Percentiles rank a stretch among this genome's conserved stretches.
phyloP scores from a whole-genome alignment of 352 stramenopile genomes.

The Phytophthora macrochlamydospora region DNA sequence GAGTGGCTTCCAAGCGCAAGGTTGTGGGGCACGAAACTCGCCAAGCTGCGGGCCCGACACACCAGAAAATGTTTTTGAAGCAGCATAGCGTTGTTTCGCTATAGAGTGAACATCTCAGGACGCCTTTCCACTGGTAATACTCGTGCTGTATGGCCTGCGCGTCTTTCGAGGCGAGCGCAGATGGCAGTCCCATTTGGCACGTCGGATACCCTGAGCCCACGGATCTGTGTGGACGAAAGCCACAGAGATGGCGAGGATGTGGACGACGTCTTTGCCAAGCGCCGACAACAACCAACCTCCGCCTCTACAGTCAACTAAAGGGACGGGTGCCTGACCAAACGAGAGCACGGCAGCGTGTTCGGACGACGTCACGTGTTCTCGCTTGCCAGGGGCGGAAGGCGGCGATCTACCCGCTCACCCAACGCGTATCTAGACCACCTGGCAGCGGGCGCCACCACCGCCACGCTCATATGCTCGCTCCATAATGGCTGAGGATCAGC shows the following conservation, averaged over 20 bases:
- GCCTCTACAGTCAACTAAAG: not conserved
- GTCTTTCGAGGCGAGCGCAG: not conserved
- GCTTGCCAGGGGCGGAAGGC: constrained; percentile 15
- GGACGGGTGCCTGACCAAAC: not conserved
- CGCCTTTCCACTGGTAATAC: constrained; percentile 21
- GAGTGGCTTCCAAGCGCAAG: no score
- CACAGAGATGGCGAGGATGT: constrained; percentile 34
- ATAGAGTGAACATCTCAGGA: constrained; percentile 18
- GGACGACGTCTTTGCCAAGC: constrained; percentile 3
- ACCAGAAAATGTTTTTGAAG: constrained; percentile 1
- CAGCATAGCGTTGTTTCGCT: constrained; percentile 8
- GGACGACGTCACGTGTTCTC: constrained; percentile 17
- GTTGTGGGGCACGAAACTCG: not conserved
- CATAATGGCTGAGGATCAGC: constrained; percentile 27
- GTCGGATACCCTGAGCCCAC: constrained; percentile 18
- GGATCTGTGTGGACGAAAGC: constrained; percentile 21
- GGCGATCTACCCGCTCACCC: constrained; percentile 10
- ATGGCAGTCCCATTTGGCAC: constrained; percentile 10
- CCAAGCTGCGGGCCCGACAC: not conserved
- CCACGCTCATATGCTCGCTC: constrained; percentile 13
- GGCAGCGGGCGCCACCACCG: not conserved
- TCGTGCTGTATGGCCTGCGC: not conserved
- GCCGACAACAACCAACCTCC: no score
- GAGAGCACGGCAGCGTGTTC: constrained; percentile 23
- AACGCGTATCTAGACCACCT: constrained; percentile 6